Conservation (phyloP, 257 asterid genomes). For the Gentiana macrophylla region DNA sequence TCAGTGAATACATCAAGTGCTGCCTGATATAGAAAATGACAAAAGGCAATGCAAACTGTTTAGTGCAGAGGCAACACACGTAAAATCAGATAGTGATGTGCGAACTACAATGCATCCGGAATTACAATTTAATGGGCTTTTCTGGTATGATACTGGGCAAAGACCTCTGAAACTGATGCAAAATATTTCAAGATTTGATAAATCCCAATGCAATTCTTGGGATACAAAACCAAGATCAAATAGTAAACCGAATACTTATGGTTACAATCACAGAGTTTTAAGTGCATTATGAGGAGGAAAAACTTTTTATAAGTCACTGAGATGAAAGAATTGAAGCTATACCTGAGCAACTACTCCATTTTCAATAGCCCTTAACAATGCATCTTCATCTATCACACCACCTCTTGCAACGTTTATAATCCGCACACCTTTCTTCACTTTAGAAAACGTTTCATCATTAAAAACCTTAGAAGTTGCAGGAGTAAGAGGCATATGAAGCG, state of each 20-base stretch:
- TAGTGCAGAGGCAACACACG: neutral
- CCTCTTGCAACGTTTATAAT: slow-evolving; percentile 83
- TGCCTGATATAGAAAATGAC: slow-evolving; percentile 40
- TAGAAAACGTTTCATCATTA: slow-evolving; percentile 74
- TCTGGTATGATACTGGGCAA: no score
- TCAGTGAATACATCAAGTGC: slow-evolving; percentile 85
- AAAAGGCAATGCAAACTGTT: slow-evolving; percentile 4
- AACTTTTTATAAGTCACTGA: neutral
- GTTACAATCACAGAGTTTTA: no score
- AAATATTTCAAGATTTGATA: no score
- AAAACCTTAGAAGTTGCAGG: slow-evolving; percentile 70
- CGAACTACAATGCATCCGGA: no score
- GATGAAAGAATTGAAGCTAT: neutral
- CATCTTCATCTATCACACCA: slow-evolving; percentile 96
- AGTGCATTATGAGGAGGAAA: no score
- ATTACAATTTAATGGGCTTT: no score
- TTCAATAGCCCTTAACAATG: slow-evolving; percentile 84
- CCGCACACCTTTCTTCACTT: slow-evolving; percentile 90
- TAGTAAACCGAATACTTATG: no score
- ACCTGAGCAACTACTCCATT: slow-evolving; percentile 90
- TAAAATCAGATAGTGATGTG: no score
- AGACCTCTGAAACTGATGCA: no score
- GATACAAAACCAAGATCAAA: no score
- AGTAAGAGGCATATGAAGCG: slow-evolving; percentile 98
- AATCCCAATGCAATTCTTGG: no score